Conservation (phyloP, 441 rosid genomes). For the Oxalis stricta region DNA sequence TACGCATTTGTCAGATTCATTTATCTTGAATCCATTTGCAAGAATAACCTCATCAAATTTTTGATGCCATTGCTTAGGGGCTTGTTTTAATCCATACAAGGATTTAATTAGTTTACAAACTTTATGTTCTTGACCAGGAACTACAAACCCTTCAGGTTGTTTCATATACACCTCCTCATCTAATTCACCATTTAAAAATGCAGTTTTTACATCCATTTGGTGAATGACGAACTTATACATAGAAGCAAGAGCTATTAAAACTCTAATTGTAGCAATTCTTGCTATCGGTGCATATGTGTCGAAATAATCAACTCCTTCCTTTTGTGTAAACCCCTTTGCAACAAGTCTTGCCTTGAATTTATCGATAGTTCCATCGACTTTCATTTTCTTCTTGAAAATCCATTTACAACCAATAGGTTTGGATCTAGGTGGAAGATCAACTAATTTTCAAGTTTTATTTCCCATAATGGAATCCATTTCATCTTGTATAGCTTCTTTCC, state of each 20-base stretch:
- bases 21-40: neutral
- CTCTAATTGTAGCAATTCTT: neutral
- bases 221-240: neutral
- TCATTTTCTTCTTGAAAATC: neutral
- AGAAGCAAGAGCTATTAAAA: neutral
- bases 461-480: too few species aligned
- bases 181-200: neutral
- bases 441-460: too few species aligned
- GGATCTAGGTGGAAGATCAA: too few species aligned
- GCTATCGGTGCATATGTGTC: constrained; percentile 1
- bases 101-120: neutral
- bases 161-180: too few species aligned
- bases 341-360: neutral
- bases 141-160: constrained; percentile 1
- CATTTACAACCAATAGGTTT: neutral
- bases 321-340: neutral
- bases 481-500: too few species aligned
- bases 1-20: neutral
- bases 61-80: neutral
- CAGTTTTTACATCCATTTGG: neutral
- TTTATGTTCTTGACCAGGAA: neutral
- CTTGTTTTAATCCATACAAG: neutral
- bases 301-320: neutral
- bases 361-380: neutral
- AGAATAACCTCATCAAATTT: neutral